Evolutionary conservation across 1,139 yeast species (phyloP).

Genomic region (Geotrichum candidum): DNA sequence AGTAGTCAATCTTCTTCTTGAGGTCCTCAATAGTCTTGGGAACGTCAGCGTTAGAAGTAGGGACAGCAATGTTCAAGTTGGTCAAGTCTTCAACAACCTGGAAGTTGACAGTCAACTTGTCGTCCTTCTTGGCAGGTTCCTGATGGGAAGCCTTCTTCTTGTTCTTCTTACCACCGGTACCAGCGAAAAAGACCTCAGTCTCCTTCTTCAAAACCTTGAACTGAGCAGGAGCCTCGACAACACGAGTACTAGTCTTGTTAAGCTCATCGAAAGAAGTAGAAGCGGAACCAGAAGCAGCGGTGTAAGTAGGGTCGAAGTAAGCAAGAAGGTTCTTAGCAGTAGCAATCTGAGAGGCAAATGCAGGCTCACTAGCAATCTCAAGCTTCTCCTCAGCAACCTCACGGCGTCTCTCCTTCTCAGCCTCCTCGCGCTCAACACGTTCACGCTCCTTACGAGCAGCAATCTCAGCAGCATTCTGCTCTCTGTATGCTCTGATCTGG

Average conservation of each 20-base stretch:
- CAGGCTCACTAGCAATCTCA: constrained; percentile 74
- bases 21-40: constrained; percentile 60
- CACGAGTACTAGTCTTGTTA: constrained; percentile 35
- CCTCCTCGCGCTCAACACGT: constrained; percentile 46
- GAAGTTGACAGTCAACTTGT: constrained; percentile 64
- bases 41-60: constrained; percentile 71
- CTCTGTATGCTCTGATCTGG: constrained; percentile 31
- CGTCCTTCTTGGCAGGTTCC: constrained; percentile 38
- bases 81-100: constrained; percentile 72
- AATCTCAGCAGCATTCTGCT: constrained; percentile 44
- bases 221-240: constrained; percentile 53
- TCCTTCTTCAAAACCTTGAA: constrained; percentile 60
- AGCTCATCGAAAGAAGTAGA: constrained; percentile 19
- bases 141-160: constrained; percentile 41
- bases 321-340: constrained; percentile 65
- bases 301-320: constrained; percentile 74
- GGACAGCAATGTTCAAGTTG: constrained; percentile 73
- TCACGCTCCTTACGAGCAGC: constrained; percentile 51
- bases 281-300: constrained; percentile 37
- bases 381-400: constrained; percentile 47
- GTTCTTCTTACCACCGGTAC: constrained; percentile 50
- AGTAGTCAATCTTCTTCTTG: constrained; percentile 67
- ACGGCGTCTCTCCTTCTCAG: constrained; percentile 39
- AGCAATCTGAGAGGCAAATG: constrained; percentile 69
- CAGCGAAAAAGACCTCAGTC: constrained; percentile 48